Conservation (phyloP, 2,329 filamentous ascomycete species). For the Boeremia exigua region DNA sequence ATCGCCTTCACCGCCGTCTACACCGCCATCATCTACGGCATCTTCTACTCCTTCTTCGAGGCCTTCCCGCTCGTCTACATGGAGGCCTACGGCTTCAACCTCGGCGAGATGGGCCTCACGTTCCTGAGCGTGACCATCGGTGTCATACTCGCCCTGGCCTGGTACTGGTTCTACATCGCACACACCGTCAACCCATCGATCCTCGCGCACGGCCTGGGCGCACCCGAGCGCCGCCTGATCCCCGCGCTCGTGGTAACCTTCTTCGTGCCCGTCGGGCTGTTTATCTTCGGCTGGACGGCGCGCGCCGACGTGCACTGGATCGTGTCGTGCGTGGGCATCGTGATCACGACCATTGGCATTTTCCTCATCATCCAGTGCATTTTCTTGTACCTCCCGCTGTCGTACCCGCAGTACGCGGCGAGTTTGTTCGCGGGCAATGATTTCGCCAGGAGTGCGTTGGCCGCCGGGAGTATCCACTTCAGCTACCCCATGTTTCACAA, state of each 20-base stretch:
- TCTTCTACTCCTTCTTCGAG: conserved; percentile 78
- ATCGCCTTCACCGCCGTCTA: conserved; percentile 84
- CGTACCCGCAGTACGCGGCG: conserved; percentile 58
- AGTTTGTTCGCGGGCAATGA: conserved; percentile 69
- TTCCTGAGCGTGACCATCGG: conserved; percentile 83
- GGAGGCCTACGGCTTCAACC: conserved; percentile 76
- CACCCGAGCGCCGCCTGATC: conserved; percentile 74
- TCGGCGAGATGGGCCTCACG: conserved; percentile 78
- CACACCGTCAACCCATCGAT: conserved; percentile 69
- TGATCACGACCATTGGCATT: conserved; percentile 56
- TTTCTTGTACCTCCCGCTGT: conserved; percentile 69
- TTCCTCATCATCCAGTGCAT: conserved; percentile 56
- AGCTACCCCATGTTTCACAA: conserved; percentile 65
- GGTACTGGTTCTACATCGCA: conserved; percentile 75
- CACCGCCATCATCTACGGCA: conserved; percentile 79
- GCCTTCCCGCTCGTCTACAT: conserved; percentile 72
- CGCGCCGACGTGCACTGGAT: conserved; percentile 67
- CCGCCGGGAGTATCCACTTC: conserved; percentile 66
- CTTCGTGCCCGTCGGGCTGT: conserved; percentile 69
- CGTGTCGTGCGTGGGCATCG: conserved; percentile 60
- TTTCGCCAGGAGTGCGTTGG: conserved; percentile 62
- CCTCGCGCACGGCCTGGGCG: conserved; percentile 71
- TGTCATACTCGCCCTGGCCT: conserved; percentile 69
- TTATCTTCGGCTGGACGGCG: conserved; percentile 72
- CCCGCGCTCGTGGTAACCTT: conserved; percentile 66